A percentile compares a stretch with the other conserved stretches of the same genome.
Evolutionary conservation across 2,329 filamentous ascomycete species (phyloP).

Genomic region (Ambrosiella cleistominuta): DNA sequence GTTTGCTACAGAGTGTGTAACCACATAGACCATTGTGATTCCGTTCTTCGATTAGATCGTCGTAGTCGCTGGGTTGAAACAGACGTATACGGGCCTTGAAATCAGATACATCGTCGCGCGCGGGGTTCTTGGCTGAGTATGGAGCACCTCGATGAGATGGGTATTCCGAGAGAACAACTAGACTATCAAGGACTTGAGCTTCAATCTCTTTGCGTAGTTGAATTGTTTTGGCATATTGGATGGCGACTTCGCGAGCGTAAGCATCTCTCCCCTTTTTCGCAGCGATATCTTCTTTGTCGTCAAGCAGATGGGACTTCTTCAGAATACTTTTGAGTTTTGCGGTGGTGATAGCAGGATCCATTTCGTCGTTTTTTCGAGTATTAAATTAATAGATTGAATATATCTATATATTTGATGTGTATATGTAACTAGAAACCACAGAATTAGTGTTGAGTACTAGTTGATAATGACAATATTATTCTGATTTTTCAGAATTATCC

Average conservation of each 20-base stretch:
- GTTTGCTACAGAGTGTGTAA: conserved; percentile 58
- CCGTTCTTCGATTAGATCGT: conserved; percentile 73
- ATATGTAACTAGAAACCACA: not conserved
- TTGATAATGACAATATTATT: not conserved
- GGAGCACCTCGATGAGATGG: conserved; percentile 23
- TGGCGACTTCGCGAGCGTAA: conserved; percentile 44
- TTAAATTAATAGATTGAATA: not conserved
- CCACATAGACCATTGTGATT: conserved; percentile 71
- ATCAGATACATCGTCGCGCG: conserved; percentile 39
- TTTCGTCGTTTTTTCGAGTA: not conserved
- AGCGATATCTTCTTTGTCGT: conserved; percentile 13
- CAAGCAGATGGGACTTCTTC: conserved; percentile 31
- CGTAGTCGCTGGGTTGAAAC: conserved; percentile 80
- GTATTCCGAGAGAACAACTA: conserved; percentile 52
- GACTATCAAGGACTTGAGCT: conserved; percentile 50
- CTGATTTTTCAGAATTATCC: not conserved
- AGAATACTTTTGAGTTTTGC: conserved; percentile 37
- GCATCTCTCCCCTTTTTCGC: conserved; percentile 5
- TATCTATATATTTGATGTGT: not conserved
- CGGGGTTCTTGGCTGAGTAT: conserved; percentile 29
- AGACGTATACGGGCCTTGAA: conserved; percentile 51
- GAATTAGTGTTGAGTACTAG: not conserved
- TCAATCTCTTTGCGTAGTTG: conserved; percentile 70
- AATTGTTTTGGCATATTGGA: conserved; percentile 67
- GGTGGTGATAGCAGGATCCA: conserved; percentile 8